phyloP scores from a whole-genome alignment of 1,139 yeast species.

The Geotrichum siamense region DNA sequence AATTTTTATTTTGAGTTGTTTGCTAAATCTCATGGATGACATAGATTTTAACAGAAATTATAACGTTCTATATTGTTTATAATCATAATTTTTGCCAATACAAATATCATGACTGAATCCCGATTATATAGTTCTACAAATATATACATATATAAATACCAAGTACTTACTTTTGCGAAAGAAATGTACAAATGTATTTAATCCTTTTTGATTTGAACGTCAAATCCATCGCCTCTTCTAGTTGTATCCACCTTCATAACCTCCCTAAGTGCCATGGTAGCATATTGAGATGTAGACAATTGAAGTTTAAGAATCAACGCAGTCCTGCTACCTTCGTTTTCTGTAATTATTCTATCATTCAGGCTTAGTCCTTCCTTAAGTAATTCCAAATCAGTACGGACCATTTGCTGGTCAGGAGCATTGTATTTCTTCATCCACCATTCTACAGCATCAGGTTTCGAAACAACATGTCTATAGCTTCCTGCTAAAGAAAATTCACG shows the following conservation, averaged over 20 bases:
- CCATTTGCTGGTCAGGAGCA: constrained; percentile 59
- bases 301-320: constrained; percentile 75
- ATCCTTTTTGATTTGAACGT: constrained; percentile 15
- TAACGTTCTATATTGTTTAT: too few relatives aligned
- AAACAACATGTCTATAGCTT: constrained; percentile 70
- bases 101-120: too few relatives aligned
- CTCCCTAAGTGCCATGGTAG: constrained; percentile 96
- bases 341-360: constrained; percentile 19
- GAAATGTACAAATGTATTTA: too few relatives aligned
- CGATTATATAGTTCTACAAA: too few relatives aligned
- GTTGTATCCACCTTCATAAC: constrained; percentile 78
- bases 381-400: constrained; percentile 75
- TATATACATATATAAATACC: too few relatives aligned
- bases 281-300: constrained; percentile 83
- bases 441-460: constrained; percentile 58
- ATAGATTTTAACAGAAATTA: background rate
- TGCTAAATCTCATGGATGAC: too few relatives aligned
- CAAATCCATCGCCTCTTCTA: constrained; percentile 47
- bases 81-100: too few relatives aligned
- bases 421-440: constrained; percentile 58
- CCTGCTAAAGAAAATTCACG: constrained; percentile 91
- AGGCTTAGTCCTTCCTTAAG: constrained; percentile 37
- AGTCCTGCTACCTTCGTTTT: constrained; percentile 42
- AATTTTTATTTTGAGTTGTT: too few relatives aligned
- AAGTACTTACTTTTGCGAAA: too few relatives aligned